Base-by-base conservation (phyloP, 257 asterid species). In the Solanum etuberosum region DNA sequence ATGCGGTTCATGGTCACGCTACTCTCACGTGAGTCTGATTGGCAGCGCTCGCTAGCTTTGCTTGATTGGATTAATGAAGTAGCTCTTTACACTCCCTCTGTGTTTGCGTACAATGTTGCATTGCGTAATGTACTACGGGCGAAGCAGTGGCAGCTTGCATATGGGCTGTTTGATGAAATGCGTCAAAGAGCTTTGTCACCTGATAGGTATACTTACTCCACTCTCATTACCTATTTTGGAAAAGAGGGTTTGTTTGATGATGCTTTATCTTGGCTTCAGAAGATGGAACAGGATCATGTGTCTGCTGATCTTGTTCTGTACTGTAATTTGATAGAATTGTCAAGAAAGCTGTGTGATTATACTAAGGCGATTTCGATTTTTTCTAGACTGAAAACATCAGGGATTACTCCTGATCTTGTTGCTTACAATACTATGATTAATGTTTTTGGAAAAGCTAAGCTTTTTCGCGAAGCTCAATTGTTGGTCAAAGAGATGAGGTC, bases 371-470 rank as follows among this genome's bases (percentile, higher is more conserved):
- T 95, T 77, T 93, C 99, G 1, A 92, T 95, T 65, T 97, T 97
- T 83, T 89, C 94, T 6, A 94, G 96, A 88, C 88, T 97, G 88
- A 97, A 97, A 90, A 87, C 94, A 16, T 93, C 96, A 1, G 98
- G 98, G 15, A 94, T 97, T 25, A 81, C 88, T 4, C 98, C 98
- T 29, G 99, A 97, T 88, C 94, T 94, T 23, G 96, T 97, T 9
- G 99, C 96, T 5, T 97, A 95, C 73, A 96, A 97, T 89, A 86
- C 96, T 1, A 97, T 95, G 99, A 93, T 97, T 65, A 94, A 97
- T 86, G 98, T 97, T 90, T 97, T 92, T 86, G 99, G 99, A 14
- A 97, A 97, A 93, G 99, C 99, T 23, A 96, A 93, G 95, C 94
- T 97, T 85, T 95, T 95, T 83, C 94, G 92, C 0, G 98, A 97